Conservation (phyloP, 2,329 filamentous ascomycete species). For the Alternaria metachromatica region DNA sequence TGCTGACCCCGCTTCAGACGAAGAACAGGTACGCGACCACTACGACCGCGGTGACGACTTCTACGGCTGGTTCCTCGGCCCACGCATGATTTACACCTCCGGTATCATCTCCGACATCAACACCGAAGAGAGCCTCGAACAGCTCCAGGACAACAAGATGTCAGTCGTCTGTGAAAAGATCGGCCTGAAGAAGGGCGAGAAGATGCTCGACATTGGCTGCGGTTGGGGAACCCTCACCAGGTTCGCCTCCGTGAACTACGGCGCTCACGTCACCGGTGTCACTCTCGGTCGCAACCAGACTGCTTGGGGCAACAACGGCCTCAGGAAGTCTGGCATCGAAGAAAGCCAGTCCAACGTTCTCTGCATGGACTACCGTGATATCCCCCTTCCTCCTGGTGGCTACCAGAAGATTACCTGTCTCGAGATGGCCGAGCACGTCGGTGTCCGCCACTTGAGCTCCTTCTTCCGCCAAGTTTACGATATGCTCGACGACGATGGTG, state of each 20-base stretch:
- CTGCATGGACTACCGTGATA: conserved; percentile 97
- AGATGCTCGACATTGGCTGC: conserved; percentile 91
- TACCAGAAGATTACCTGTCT: conserved; percentile 97
- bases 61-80: conserved; percentile 97
- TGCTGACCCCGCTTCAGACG: conserved; percentile 63
- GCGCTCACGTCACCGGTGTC: conserved; percentile 83
- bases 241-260: conserved; percentile 92
- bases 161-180: conserved; percentile 97
- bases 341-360: conserved; percentile 91
- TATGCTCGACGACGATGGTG: conserved; percentile 95
- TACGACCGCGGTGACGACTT: conserved; percentile 99
- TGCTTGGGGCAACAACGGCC: conserved; percentile 90
- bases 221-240: conserved; percentile 97
- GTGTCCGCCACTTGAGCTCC: conserved; percentile 81
- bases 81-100: conserved; percentile 98
- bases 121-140: conserved; percentile 87
- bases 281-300: conserved; percentile 97
- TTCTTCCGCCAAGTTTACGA: conserved; percentile 90
- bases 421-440: conserved; percentile 99
- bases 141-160: conserved; percentile 98
- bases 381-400: conserved; percentile 75
- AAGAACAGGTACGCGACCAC: conserved; percentile 96
- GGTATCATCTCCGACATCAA: conserved; percentile 89
- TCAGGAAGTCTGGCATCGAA: conserved; percentile 79
- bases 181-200: conserved; percentile 78